These are phyloP conservation scores for Actinidia chinensis DNA, from an alignment of 179 eudicot species.

Conservation along the genomic window DNA sequence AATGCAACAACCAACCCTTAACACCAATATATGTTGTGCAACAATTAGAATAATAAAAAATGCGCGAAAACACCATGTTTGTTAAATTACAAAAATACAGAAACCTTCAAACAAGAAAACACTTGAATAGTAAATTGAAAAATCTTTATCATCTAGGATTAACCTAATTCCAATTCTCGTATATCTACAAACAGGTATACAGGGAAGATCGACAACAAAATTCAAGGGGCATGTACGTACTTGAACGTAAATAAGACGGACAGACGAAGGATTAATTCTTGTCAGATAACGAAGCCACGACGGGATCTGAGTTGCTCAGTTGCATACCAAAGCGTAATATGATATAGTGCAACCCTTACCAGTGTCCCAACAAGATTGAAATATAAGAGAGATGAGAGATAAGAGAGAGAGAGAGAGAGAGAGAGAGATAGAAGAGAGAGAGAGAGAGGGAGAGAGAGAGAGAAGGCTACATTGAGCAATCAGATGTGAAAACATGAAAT, in stretches of 20 bases:
- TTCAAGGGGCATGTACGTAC: conserved; percentile 21
- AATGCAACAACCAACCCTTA: conserved; percentile 75
- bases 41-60: not conserved
- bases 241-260: conserved; percentile 63
- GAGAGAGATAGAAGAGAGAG: not conserved
- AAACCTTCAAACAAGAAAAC: too few relatives aligned
- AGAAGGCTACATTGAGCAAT: not conserved
- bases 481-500: too few relatives aligned
- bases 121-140: too few relatives aligned
- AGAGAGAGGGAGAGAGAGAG: conserved; percentile 1
- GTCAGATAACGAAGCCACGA: conserved; percentile 82
- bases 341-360: too few relatives aligned
- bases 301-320: conserved; percentile 45
- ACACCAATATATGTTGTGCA: not conserved
- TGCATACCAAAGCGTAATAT: conserved; percentile 75
- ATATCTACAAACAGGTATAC: too few relatives aligned
- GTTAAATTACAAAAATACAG: too few relatives aligned
- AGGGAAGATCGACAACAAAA: too few relatives aligned
- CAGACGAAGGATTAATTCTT: conserved; percentile 63
- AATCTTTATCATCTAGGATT: not conserved
- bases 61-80: not conserved
- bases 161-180: too few relatives aligned
- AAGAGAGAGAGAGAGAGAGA: conserved; percentile 3
- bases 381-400: too few relatives aligned
- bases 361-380: too few relatives aligned